A percentile compares a stretch with the other conserved stretches of the same genome.
These are phyloP conservation scores for Asterophora parasitica DNA, from an alignment of 768 basidiomycete genomes.

Conservation along the genomic window DNA sequence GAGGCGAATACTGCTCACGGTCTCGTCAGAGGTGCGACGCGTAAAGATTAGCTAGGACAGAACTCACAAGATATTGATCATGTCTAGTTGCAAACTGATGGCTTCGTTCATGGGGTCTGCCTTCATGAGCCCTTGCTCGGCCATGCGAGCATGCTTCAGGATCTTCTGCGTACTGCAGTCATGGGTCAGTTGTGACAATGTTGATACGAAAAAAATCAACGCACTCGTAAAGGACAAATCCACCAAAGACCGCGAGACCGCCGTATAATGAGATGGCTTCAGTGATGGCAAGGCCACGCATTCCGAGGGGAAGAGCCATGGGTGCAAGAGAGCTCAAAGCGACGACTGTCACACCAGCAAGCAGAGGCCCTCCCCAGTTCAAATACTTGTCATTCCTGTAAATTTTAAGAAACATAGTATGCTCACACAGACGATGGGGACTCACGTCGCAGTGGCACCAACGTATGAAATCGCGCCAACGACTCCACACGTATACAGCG, in stretches of 20 bases:
- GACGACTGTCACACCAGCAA: constrained; percentile 86
- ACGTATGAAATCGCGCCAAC: constrained; percentile 86
- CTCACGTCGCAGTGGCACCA: constrained; percentile 79
- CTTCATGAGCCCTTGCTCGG: constrained; percentile 59
- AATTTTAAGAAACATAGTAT: not conserved
- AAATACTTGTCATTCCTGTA: constrained; percentile 74
- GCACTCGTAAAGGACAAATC: constrained; percentile 84
- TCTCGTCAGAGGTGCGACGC: not conserved
- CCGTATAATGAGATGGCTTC: constrained; percentile 84
- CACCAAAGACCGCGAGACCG: constrained; percentile 82
- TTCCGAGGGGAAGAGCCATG: constrained; percentile 80
- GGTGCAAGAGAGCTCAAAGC: constrained; percentile 85
- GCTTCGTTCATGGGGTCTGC: constrained; percentile 77
- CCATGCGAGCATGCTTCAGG: constrained; percentile 67
- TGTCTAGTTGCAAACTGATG: constrained; percentile 74
- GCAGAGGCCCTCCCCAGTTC: constrained; percentile 80
- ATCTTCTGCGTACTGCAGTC: constrained; percentile 76
- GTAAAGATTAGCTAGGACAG: not conserved
- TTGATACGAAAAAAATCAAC: constrained; percentile 15
- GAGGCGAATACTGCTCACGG: constrained; percentile 57
- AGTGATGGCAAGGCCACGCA: constrained; percentile 69
- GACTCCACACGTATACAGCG: constrained; percentile 81
- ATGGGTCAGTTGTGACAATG: not conserved
- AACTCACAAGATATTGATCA: constrained; percentile 85
- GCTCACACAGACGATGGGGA: not conserved